Conservation (phyloP, 1,284 basidiomycete species). For the Anthracocystis setariae region DNA sequence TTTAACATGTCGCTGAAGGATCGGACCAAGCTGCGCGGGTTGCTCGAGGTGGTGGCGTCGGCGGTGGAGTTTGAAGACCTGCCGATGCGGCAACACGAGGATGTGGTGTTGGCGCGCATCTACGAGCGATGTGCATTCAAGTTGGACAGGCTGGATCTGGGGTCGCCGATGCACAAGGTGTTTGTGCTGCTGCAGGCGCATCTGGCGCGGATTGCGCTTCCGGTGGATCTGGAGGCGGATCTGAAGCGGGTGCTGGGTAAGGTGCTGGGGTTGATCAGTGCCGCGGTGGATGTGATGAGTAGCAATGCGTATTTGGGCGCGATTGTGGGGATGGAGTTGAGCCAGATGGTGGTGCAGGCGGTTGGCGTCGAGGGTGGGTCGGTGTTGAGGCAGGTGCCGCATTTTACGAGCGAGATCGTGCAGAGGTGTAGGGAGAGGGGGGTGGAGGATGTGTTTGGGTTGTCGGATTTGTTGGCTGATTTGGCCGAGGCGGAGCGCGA, state of each 20-base stretch:
- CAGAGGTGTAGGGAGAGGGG: slow-evolving; percentile 77
- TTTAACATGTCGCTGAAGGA: slow-evolving; percentile 96
- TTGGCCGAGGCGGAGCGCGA: slow-evolving; percentile 69
- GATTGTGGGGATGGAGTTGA: slow-evolving; percentile 95
- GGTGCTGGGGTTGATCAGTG: slow-evolving; percentile 75
- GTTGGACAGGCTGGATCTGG: slow-evolving; percentile 82
- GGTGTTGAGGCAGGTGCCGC: slow-evolving; percentile 87
- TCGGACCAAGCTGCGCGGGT: slow-evolving; percentile 94
- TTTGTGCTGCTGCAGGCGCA: slow-evolving; percentile 96
- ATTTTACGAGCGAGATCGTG: slow-evolving; percentile 81
- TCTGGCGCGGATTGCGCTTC: slow-evolving; percentile 89
- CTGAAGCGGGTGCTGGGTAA: slow-evolving; percentile 87
- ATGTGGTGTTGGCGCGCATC: slow-evolving; percentile 73
- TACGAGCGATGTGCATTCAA: slow-evolving; percentile 99
- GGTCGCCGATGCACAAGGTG: slow-evolving; percentile 96
- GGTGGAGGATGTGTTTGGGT: slow-evolving; percentile 62
- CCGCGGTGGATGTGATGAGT: slow-evolving; percentile 97
- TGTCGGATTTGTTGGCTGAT: slow-evolving; percentile 61
- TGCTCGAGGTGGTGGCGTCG: slow-evolving; percentile 94
- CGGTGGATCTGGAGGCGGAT: slow-evolving; percentile 91
- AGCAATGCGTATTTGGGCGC: slow-evolving; percentile 94
- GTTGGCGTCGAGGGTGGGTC: slow-evolving; percentile 85
- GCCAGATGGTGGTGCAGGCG: slow-evolving; percentile 99
- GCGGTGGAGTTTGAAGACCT: slow-evolving; percentile 90
- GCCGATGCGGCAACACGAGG: slow-evolving; percentile 80